Percentiles rank a stretch among this genome's conserved stretches.
Evolutionary conservation across 352 stramenopile genomes (phyloP).

Genomic region (Globisporangium mamillatum): DNA sequence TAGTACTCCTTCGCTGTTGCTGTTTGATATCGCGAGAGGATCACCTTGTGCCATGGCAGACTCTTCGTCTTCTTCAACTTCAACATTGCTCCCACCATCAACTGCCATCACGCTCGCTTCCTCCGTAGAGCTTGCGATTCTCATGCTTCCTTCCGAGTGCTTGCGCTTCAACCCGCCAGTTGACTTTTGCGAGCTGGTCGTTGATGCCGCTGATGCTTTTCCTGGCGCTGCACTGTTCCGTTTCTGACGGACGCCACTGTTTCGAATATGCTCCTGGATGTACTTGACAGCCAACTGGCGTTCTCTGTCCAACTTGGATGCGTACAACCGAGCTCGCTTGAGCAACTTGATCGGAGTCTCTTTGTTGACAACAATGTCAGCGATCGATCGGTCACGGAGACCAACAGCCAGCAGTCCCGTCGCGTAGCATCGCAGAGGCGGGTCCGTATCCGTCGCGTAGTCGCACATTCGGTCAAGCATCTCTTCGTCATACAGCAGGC

Average conservation of each 20-base stretch:
- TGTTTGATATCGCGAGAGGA: background rate
- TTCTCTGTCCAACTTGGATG: constrained; percentile 74
- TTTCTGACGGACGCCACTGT: constrained; percentile 31
- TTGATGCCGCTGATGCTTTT: constrained; percentile 2
- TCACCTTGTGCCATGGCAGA: background rate
- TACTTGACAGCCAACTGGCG: constrained; percentile 68
- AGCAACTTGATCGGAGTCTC: constrained; percentile 72
- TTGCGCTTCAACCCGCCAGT: constrained; percentile 40
- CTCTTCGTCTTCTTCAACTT: constrained; percentile 13
- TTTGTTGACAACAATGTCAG: constrained; percentile 81
- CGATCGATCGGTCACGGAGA: constrained; percentile 74
- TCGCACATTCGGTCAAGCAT: constrained; percentile 70
- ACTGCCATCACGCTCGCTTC: constrained; percentile 24
- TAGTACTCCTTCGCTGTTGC: background rate
- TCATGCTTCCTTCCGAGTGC: constrained; percentile 29
- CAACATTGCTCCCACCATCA: background rate
- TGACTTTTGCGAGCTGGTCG: background rate
- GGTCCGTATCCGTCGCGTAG: constrained; percentile 55
- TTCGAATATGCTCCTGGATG: constrained; percentile 65
- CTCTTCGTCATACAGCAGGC: constrained; percentile 75
- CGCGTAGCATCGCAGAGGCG: constrained; percentile 67
- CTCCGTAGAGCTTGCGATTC: constrained; percentile 16
- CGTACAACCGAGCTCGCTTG: constrained; percentile 68
- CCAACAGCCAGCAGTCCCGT: constrained; percentile 74
- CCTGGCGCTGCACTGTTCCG: constrained; percentile 19